phyloP scores from a whole-genome alignment of 2,329 filamentous ascomycete species.

The Fusarium piperis region DNA sequence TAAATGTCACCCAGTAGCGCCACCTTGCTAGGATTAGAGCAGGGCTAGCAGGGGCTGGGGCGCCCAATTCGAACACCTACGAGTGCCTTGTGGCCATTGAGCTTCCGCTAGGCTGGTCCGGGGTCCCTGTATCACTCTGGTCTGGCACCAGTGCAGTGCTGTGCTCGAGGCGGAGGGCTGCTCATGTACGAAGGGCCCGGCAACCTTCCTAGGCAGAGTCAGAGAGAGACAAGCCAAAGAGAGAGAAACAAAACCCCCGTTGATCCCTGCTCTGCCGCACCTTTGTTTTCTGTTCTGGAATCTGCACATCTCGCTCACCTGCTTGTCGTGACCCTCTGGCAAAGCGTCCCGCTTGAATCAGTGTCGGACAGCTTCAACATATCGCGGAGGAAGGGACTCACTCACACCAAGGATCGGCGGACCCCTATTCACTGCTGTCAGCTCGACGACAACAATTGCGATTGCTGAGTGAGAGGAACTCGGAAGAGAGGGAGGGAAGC shows the following conservation, averaged over 20 bases:
- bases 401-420: background rate
- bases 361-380: constrained; percentile 20
- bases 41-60: constrained; percentile 12
- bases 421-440: background rate
- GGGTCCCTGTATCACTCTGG: constrained; percentile 12
- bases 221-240: constrained; percentile 10
- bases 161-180: background rate
- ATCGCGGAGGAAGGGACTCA: constrained; percentile 1
- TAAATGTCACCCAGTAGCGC: constrained; percentile 16
- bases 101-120: constrained; percentile 12
- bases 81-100: constrained; percentile 23
- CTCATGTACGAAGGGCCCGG: constrained; percentile 3
- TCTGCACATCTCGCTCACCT: background rate
- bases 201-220: constrained; percentile 3
- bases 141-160: background rate
- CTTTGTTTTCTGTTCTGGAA: background rate
- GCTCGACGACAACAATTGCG: background rate
- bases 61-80: constrained; percentile 11
- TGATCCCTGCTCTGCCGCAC: constrained; percentile 11
- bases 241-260: constrained; percentile 30
- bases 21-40: constrained; percentile 3
- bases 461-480: background rate
- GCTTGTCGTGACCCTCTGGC: background rate
- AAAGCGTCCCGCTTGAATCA: constrained; percentile 1
- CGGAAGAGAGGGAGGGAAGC: background rate